These are phyloP conservation scores for Inga oerstediana DNA, from an alignment of 306 rosid species.

Conservation along the genomic window DNA sequence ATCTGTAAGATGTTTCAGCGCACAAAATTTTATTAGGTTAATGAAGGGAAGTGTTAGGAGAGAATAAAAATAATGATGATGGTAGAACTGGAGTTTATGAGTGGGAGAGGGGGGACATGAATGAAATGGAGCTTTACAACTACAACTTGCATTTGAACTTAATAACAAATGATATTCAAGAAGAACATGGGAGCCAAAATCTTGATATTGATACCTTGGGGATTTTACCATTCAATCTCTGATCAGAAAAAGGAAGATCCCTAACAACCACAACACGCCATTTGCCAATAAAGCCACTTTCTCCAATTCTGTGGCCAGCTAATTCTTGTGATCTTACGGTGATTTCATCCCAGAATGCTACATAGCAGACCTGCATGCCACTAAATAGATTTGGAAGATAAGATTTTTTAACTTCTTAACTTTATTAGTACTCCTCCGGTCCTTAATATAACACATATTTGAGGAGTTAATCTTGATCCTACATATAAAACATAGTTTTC, in stretches of 20 bases:
- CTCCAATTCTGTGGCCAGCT: slow-evolving; percentile 60
- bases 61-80: not conserved
- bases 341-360: slow-evolving; percentile 97
- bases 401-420: slow-evolving; percentile 40
- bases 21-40: slow-evolving; percentile 20
- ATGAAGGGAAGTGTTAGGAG: not conserved
- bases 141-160: not conserved
- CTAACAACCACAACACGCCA: slow-evolving; percentile 84
- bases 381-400: slow-evolving; percentile 43
- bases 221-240: slow-evolving; percentile 95
- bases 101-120: not conserved
- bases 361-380: slow-evolving; percentile 86
- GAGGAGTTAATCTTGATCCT: too few relatives aligned
- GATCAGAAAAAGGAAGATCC: slow-evolving; percentile 92
- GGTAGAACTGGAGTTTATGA: not conserved
- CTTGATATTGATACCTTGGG: slow-evolving; percentile 69
- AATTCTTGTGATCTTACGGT: slow-evolving; percentile 72
- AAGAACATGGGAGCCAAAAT: not conserved
- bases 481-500: too few relatives aligned
- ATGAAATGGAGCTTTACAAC: slow-evolving; percentile 11
- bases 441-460: too few relatives aligned
- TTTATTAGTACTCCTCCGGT: not conserved
- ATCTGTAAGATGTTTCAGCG: slow-evolving; percentile 58
- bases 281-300: slow-evolving; percentile 72
- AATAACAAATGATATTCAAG: not conserved